Conservation (phyloP, 768 basidiomycete genomes). For the Podaxis carcinomalis region DNA sequence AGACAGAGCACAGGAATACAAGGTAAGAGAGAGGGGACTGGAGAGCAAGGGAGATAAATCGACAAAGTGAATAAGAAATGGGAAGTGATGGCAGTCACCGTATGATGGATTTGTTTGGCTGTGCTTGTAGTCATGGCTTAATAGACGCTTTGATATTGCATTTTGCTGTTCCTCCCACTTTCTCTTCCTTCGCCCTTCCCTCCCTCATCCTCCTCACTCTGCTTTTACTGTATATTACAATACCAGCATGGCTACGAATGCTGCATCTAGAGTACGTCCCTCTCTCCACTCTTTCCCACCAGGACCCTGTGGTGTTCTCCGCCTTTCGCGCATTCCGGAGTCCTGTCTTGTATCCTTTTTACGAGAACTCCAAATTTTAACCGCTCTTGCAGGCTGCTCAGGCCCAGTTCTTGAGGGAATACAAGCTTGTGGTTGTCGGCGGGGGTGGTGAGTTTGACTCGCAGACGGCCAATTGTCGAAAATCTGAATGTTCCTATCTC, state of each 20-base stretch:
- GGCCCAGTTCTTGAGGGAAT: constrained; percentile 92
- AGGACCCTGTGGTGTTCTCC: constrained; percentile 3
- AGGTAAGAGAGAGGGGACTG: too few species aligned
- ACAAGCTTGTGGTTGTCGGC: constrained; percentile 98
- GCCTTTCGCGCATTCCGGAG: neutral
- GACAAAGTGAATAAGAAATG: neutral
- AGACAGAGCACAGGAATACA: too few species aligned
- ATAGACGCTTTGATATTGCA: constrained; percentile 10
- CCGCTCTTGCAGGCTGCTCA: constrained; percentile 25
- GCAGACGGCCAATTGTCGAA: neutral
- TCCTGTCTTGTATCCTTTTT: constrained; percentile 7
- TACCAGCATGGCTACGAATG: constrained; percentile 4
- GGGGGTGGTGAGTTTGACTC: constrained; percentile 68
- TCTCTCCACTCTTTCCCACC: neutral
- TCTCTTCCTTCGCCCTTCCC: constrained; percentile 2
- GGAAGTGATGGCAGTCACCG: neutral
- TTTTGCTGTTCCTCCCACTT: constrained; percentile 9
- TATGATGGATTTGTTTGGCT: constrained; percentile 17
- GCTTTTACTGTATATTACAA: constrained; percentile 10
- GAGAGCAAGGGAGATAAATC: neutral
- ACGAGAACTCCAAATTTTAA: constrained; percentile 2
- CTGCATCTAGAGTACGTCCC: constrained; percentile 10
- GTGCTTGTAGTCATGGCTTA: constrained; percentile 5
- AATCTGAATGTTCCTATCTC: neutral
- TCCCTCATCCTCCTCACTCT: constrained; percentile 12